phyloP scores from a whole-genome alignment of 2,329 filamentous ascomycete species.

The Amphichorda felina region DNA sequence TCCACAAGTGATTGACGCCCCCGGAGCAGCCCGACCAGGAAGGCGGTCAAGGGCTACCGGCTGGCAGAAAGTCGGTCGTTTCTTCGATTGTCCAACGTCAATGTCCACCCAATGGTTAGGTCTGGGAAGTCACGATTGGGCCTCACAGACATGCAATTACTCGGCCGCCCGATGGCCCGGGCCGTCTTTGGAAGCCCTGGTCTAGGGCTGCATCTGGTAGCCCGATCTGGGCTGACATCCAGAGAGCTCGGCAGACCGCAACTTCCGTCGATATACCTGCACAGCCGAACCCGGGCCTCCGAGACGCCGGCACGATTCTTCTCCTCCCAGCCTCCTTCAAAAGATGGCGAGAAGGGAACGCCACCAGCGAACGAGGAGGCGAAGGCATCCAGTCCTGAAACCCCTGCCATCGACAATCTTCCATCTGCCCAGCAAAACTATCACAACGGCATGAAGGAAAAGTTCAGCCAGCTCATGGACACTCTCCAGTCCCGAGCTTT shows the following conservation, averaged over 20 bases:
- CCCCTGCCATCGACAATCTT: constrained; percentile 8
- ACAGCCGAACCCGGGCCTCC: not conserved
- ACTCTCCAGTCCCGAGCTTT: constrained; percentile 76
- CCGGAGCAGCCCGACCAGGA: not conserved
- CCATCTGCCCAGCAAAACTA: constrained; percentile 16
- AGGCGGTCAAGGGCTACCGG: constrained; percentile 2
- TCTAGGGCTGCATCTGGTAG: not conserved
- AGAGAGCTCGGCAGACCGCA: not conserved
- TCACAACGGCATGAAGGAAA: constrained; percentile 18
- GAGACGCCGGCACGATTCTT: constrained; percentile 1
- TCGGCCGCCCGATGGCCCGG: constrained; percentile 18
- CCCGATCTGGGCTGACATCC: not conserved
- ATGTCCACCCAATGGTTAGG: not conserved
- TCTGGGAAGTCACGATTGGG: no score
- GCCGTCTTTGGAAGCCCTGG: constrained; percentile 8
- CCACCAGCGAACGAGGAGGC: not conserved
- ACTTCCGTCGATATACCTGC: not conserved
- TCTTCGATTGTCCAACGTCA: not conserved
- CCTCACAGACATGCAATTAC: constrained; percentile 17
- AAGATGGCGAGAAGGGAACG: not conserved
- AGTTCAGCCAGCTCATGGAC: constrained; percentile 58
- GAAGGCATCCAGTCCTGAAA: not conserved
- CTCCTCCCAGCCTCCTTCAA: not conserved
- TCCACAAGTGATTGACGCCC: no score
- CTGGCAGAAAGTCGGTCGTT: constrained; percentile 1